Conservation (phyloP, 192 early-diverging fungal species). For the Podila minutissima region DNA sequence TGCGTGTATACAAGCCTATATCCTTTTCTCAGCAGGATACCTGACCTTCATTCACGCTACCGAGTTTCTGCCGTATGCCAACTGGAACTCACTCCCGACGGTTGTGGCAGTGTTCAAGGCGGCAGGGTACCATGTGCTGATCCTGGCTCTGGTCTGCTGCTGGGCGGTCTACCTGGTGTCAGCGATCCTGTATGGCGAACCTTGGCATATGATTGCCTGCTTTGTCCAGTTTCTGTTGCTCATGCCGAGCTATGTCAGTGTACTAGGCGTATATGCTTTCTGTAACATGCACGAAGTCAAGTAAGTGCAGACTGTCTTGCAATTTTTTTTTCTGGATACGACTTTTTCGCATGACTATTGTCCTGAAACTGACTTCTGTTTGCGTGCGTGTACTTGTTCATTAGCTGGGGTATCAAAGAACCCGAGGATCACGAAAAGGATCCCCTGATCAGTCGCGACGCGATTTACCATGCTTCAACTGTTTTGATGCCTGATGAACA, state of each 20-base stretch:
- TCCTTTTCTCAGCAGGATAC: conserved; percentile 45
- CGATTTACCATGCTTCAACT: conserved; percentile 47
- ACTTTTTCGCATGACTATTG: not conserved
- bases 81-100: conserved; percentile 33
- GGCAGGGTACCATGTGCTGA: conserved; percentile 44
- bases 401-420: conserved; percentile 51
- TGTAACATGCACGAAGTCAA: conserved; percentile 56
- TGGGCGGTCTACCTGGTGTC: conserved; percentile 37
- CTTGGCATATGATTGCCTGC: conserved; percentile 50
- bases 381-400: not conserved
- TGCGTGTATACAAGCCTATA: conserved; percentile 43
- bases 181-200: conserved; percentile 36
- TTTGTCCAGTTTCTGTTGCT: conserved; percentile 44
- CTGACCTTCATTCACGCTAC: conserved; percentile 40
- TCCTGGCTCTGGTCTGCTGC: conserved; percentile 41
- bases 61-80: conserved; percentile 37
- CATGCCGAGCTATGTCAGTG: conserved; percentile 46
- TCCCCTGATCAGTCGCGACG: conserved; percentile 41
- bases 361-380: not conserved
- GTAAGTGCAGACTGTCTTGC: conserved; percentile 9
- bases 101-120: conserved; percentile 44
- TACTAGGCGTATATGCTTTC: conserved; percentile 40
- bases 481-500: conserved; percentile 48
- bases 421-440: conserved; percentile 50
- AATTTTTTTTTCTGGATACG: not conserved